phyloP scores from a whole-genome alignment of 2,329 filamentous ascomycete genomes.

The Drechslerella dactyloides region DNA sequence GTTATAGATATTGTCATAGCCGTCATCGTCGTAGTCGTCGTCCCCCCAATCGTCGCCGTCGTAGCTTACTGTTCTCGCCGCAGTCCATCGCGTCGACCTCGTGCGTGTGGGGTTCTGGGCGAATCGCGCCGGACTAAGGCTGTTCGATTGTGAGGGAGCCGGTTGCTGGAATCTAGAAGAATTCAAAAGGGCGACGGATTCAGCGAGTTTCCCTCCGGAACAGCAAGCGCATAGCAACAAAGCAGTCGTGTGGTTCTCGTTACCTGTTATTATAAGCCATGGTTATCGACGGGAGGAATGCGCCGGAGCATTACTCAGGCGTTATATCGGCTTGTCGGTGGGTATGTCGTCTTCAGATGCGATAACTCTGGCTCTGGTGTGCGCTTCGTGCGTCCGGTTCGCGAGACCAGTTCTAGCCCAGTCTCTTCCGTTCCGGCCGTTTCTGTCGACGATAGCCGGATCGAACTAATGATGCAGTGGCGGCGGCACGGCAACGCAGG shows the following conservation, averaged over 20 bases:
- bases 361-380: too few species aligned
- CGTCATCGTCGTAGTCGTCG: conserved; percentile 33
- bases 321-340: background rate
- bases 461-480: conserved; percentile 3
- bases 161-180: conserved; percentile 29
- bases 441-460: background rate
- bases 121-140: conserved; percentile 34
- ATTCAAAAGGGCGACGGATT: background rate
- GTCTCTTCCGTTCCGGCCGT: background rate
- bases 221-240: background rate
- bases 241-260: background rate
- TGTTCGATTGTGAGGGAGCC: conserved; percentile 29
- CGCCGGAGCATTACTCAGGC: conserved; percentile 6
- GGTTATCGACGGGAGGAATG: background rate
- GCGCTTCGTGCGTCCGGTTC: too few species aligned
- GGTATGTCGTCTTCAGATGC: background rate
- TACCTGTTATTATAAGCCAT: conserved; percentile 50
- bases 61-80: conserved; percentile 40
- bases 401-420: background rate
- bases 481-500: conserved; percentile 4
- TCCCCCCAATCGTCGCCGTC: conserved; percentile 46
- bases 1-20: conserved; percentile 34
- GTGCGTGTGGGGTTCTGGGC: conserved; percentile 38
- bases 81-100: conserved; percentile 44
- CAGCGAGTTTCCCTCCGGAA: background rate